These are phyloP conservation scores for Penicillium polonicum DNA, from an alignment of 2,329 filamentous ascomycete genomes.

Conservation along the genomic window DNA sequence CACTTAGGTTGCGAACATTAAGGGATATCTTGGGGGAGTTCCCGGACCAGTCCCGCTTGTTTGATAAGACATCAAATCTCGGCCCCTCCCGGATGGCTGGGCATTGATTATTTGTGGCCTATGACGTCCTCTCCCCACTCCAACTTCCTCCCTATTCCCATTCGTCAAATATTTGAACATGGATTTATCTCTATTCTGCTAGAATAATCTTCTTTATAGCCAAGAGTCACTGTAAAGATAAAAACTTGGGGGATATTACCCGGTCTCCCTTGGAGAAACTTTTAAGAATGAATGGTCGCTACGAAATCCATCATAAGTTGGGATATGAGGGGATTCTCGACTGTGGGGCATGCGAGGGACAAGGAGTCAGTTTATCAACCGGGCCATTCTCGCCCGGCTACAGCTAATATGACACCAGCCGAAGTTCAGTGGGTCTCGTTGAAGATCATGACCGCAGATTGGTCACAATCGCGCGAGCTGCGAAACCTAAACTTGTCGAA, in stretches of 20 bases:
- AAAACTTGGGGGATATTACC: slow-evolving; percentile 45
- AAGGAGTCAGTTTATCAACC: slow-evolving; percentile 16
- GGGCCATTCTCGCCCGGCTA: too few species aligned
- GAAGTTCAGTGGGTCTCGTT: slow-evolving; percentile 30
- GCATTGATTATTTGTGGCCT: background rate
- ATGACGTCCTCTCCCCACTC: background rate
- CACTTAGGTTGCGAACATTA: background rate
- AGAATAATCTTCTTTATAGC: background rate
- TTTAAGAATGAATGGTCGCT: slow-evolving; percentile 41
- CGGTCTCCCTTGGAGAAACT: slow-evolving; percentile 43
- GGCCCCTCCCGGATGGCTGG: background rate
- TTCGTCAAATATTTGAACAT: background rate
- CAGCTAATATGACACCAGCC: slow-evolving; percentile 13
- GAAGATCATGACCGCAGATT: slow-evolving; percentile 33
- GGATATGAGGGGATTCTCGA: slow-evolving; percentile 44
- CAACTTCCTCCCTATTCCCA: background rate
- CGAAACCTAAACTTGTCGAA: slow-evolving; percentile 13
- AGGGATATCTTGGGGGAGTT: background rate
- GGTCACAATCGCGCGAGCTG: slow-evolving; percentile 17
- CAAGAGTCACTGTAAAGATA: background rate
- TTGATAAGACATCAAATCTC: background rate
- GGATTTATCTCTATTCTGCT: background rate
- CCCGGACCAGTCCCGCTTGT: background rate
- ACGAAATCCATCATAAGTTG: slow-evolving; percentile 47
- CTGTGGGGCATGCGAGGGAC: slow-evolving; percentile 47